phyloP scores from a whole-genome alignment of 495 filamentous ascomycete genomes.

The Hypoxylon lienhwacheense region DNA sequence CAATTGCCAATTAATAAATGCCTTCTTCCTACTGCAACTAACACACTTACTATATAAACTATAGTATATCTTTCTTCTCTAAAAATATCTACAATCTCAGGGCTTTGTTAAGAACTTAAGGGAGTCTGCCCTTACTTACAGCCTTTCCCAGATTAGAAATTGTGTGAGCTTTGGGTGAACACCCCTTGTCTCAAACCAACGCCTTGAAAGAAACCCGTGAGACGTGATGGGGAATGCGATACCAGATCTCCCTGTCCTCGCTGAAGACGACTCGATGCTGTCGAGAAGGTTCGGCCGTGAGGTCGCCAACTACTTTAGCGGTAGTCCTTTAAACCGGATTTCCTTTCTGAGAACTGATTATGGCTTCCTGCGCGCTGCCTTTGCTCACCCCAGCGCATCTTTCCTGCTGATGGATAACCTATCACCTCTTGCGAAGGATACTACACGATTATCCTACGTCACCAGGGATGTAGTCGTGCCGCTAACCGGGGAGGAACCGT shows the following conservation, averaged over 20 bases:
- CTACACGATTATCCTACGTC: conserved; percentile 61
- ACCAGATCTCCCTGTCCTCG: conserved; percentile 51
- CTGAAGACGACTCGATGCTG: conserved; percentile 78
- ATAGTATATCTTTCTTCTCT: too few relatives aligned
- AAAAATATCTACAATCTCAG: background rate
- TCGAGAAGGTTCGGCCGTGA: conserved; percentile 86
- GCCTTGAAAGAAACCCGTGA: background rate
- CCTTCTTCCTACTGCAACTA: too few relatives aligned
- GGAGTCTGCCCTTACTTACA: too few relatives aligned
- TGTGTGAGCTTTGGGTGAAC: background rate
- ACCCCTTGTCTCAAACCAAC: background rate
- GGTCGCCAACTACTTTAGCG: conserved; percentile 93
- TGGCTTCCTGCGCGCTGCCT: conserved; percentile 73
- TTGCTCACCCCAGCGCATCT: conserved; percentile 66
- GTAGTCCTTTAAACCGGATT: conserved; percentile 63
- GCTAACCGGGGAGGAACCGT: conserved; percentile 72
- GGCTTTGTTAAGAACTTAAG: conserved; percentile 1
- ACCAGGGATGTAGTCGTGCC: conserved; percentile 63
- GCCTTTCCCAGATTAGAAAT: background rate
- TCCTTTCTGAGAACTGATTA: conserved; percentile 85
- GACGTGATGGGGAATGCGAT: conserved; percentile 33
- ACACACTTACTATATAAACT: too few relatives aligned
- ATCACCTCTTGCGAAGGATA: conserved; percentile 66
- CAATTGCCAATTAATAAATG: too few relatives aligned
- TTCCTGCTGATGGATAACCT: conserved; percentile 82